Percentiles rank a stretch among this genome's conserved stretches.
Evolutionary conservation across 768 basidiomycete genomes (phyloP).

Genomic region (Lentinus tigrinus): DNA sequence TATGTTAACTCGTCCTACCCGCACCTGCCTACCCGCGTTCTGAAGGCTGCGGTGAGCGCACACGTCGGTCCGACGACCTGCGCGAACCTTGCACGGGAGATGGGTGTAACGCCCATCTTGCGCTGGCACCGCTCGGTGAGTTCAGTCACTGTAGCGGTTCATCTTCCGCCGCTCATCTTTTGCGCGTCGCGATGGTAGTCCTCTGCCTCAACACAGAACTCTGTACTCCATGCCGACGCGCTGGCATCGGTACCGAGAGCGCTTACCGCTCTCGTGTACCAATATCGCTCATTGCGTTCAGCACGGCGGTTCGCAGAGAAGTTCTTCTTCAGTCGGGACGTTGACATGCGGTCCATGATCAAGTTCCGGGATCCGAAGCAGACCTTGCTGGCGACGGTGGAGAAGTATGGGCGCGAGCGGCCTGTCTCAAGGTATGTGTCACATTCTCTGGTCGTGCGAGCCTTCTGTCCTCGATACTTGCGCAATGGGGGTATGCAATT

Average conservation of each 20-base stretch:
- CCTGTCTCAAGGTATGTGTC: constrained; percentile 64
- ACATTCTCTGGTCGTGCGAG: no score
- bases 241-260: constrained; percentile 86
- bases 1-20: constrained; percentile 80
- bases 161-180: neutral
- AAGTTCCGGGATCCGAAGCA: constrained; percentile 84
- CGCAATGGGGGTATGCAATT: neutral
- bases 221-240: constrained; percentile 79
- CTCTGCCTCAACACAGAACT: constrained; percentile 44
- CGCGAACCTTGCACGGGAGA: constrained; percentile 81
- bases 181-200: constrained; percentile 30
- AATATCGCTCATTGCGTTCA: constrained; percentile 77
- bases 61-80: constrained; percentile 87
- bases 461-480: neutral
- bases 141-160: constrained; percentile 7
- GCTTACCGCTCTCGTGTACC: constrained; percentile 85
- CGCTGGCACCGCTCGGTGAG: constrained; percentile 80
- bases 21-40: constrained; percentile 85
- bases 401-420: constrained; percentile 62
- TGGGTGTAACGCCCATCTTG: constrained; percentile 74
- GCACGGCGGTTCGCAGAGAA: constrained; percentile 89
- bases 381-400: constrained; percentile 69
- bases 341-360: constrained; percentile 77
- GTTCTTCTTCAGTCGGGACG: constrained; percentile 82
- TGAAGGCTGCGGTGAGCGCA: constrained; percentile 89